phyloP scores from a whole-genome alignment of 805 yeast genomes.

The Barnettozyma sucrosica region DNA sequence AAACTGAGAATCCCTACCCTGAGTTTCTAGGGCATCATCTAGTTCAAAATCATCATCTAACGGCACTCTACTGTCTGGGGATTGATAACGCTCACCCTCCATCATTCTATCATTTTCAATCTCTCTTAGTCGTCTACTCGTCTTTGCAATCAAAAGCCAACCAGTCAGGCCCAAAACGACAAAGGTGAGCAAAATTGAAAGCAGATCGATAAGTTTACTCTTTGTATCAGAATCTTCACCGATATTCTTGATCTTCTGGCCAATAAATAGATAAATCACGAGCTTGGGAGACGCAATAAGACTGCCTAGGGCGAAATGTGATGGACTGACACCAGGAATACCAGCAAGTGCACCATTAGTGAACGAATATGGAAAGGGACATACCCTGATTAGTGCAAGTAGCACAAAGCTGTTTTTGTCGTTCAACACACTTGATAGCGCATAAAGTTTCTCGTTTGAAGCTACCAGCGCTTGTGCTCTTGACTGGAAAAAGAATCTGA shows the following conservation, averaged over 20 bases:
- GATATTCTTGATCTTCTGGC: slow-evolving; percentile 63
- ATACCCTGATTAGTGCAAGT: slow-evolving; percentile 66
- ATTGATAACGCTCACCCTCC: slow-evolving; percentile 4
- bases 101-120: slow-evolving; percentile 22
- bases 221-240: slow-evolving; percentile 51
- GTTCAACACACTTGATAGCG: slow-evolving; percentile 66
- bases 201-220: slow-evolving; percentile 53
- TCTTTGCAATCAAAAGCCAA: slow-evolving; percentile 57
- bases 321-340: slow-evolving; percentile 64
- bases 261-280: slow-evolving; percentile 70
- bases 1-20: background rate
- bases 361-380: slow-evolving; percentile 90
- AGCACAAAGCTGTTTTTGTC: slow-evolving; percentile 65
- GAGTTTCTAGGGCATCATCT: background rate
- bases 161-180: slow-evolving; percentile 54
- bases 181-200: slow-evolving; percentile 54
- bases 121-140: slow-evolving; percentile 32
- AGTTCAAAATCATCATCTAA: slow-evolving; percentile 16
- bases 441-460: slow-evolving; percentile 59
- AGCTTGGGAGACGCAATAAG: slow-evolving; percentile 76
- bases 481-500: slow-evolving; percentile 50
- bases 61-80: background rate
- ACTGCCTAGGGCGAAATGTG: slow-evolving; percentile 65
- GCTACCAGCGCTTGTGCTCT: slow-evolving; percentile 58
- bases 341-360: slow-evolving; percentile 92